Evolutionary conservation across 1,284 basidiomycete species (phyloP).

Genomic region (Neolentinus lepideus): DNA sequence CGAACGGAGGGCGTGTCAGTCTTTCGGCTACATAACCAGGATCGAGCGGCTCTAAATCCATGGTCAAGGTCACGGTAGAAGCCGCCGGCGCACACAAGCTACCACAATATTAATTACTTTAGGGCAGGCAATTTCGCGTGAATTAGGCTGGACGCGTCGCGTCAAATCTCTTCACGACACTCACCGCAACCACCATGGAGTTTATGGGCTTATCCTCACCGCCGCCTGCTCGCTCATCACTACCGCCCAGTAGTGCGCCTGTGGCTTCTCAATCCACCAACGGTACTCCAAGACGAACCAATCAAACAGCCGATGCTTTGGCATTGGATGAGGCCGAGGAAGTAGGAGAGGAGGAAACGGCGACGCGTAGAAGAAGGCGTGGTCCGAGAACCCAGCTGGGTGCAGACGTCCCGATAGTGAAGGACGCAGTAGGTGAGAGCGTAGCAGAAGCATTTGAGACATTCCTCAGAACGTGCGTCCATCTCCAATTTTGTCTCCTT

Average conservation of each 20-base stretch:
- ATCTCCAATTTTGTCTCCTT: conserved; percentile 1
- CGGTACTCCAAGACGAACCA: conserved; percentile 33
- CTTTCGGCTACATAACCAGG: conserved; percentile 51
- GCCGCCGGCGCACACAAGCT: neutral
- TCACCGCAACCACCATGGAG: conserved; percentile 26
- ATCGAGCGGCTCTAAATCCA: conserved; percentile 53
- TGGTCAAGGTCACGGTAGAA: conserved; percentile 14
- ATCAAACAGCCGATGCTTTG: conserved; percentile 51
- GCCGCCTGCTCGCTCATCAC: conserved; percentile 32
- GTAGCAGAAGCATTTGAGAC: conserved; percentile 86
- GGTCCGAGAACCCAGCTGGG: conserved; percentile 36
- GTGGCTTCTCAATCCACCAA: conserved; percentile 38
- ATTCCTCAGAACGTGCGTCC: conserved; percentile 82
- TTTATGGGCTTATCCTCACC: conserved; percentile 35
- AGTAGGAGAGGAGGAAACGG: conserved; percentile 27
- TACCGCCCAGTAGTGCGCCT: conserved; percentile 67
- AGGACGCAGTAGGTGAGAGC: conserved; percentile 89
- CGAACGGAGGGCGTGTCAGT: conserved; percentile 61
- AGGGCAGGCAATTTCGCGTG: conserved; percentile 1
- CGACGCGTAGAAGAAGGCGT: conserved; percentile 30
- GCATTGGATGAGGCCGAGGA: conserved; percentile 49
- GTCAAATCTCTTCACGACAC: neutral
- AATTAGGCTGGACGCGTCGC: neutral
- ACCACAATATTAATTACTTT: neutral
- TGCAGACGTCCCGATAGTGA: conserved; percentile 76